Evolutionary conservation across 2,329 filamentous ascomycete species (phyloP).

Genomic region (Eurotiales sp.): DNA sequence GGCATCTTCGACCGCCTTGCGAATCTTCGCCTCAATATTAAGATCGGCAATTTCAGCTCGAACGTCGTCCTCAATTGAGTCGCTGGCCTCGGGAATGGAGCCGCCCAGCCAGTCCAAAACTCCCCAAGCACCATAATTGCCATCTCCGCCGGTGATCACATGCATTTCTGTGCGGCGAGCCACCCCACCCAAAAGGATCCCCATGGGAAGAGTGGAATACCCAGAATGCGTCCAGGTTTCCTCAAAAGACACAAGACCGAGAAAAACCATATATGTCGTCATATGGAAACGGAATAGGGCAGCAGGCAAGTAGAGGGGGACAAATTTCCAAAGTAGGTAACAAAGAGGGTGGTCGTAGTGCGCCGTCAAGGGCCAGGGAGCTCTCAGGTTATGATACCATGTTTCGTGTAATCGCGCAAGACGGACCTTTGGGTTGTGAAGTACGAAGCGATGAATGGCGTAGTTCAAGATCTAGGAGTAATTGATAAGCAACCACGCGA

Average conservation of each 20-base stretch:
- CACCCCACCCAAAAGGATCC: slow-evolving; percentile 56
- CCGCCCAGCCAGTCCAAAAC: slow-evolving; percentile 44
- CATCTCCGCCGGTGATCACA: slow-evolving; percentile 44
- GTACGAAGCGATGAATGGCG: slow-evolving; percentile 65
- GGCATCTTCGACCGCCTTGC: slow-evolving; percentile 27
- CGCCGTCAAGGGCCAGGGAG: slow-evolving; percentile 55
- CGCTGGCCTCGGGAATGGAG: slow-evolving; percentile 37
- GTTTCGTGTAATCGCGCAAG: slow-evolving; percentile 51
- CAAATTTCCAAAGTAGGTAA: slow-evolving; percentile 52
- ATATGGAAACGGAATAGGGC: slow-evolving; percentile 58
- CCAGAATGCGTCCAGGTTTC: slow-evolving; percentile 59
- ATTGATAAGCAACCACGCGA: neutral
- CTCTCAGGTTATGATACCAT: slow-evolving; percentile 55
- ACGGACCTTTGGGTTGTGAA: slow-evolving; percentile 58
- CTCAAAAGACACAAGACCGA: slow-evolving; percentile 54
- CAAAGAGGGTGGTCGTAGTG: slow-evolving; percentile 59
- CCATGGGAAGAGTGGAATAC: slow-evolving; percentile 56
- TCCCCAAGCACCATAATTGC: slow-evolving; percentile 46
- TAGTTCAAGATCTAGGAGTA: slow-evolving; percentile 47
- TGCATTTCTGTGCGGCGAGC: slow-evolving; percentile 56
- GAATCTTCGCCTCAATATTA: slow-evolving; percentile 30
- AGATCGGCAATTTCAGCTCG: slow-evolving; percentile 37
- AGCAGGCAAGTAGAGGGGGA: slow-evolving; percentile 56
- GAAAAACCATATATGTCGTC: slow-evolving; percentile 55
- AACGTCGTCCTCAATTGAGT: slow-evolving; percentile 46